Base-by-base conservation (phyloP, 805 yeast species). In the Candida glaebosa region DNA sequence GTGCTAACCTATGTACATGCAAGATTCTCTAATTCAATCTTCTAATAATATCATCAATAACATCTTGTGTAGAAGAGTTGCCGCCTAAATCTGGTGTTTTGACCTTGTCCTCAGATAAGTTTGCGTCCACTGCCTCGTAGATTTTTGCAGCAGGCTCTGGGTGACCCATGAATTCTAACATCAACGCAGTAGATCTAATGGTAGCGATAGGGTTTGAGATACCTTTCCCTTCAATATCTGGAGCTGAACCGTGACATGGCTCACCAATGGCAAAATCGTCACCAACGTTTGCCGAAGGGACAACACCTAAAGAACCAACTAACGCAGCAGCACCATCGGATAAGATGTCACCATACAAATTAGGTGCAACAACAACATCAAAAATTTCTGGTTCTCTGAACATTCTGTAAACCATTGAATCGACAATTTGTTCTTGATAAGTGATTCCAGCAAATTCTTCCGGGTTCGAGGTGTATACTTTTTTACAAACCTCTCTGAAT, bases 231-330 rank as follows among this genome's bases (percentile, higher is more conserved):
- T 90, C 96, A 52, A 93, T 93, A 65, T 93, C 99, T 43, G 99
- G 99, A 41, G 99, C 99, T 42, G 96, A 87, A 47, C 99, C 99
- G 70, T 93, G 99, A 63, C 97, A 90, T 61, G 99, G 99, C 72
- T 93, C 99, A 63, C 99, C 99, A 61, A 93, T 88, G 49, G 95
- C 97, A 61, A 93, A 91, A 62, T 76, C 69, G 61, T 89, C 96
- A 58, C 99, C 99, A 49, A 93, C 99, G 60, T 93, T 93, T 46
- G 98, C 98, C 41, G 95, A 84, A 57, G 99, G 98, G 43, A 93
- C 97, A 43, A 93, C 96, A 61, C 99, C 99, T 50, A 93, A 78
- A 22, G 98, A 91, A 38, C 99, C 99, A 44, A 91, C 96, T 43
- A 90, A 76, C 12, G 98, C 97, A 52, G 98, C 98, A 42, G 98